These are phyloP conservation scores for Yamadazyma ubonensis DNA, from an alignment of 805 yeast genomes.

Conservation along the genomic window DNA sequence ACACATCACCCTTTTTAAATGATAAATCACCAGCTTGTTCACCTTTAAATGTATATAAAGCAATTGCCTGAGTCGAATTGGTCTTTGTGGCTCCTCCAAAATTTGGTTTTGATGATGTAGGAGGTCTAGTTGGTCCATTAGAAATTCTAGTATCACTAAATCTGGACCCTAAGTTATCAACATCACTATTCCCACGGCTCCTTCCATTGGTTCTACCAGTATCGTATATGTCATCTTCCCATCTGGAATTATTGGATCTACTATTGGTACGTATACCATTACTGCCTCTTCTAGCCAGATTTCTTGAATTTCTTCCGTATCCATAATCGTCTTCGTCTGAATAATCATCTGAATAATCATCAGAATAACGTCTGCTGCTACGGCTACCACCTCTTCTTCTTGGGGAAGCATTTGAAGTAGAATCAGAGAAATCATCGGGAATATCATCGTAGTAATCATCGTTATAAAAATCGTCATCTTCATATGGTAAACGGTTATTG, in stretches of 20 bases:
- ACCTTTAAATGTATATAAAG: constrained; percentile 84
- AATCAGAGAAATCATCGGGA: constrained; percentile 54
- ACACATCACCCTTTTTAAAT: constrained; percentile 91
- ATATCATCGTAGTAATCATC: constrained; percentile 76
- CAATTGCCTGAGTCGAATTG: constrained; percentile 77
- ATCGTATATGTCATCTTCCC: constrained; percentile 91
- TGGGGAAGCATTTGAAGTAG: constrained; percentile 40
- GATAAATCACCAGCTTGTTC: constrained; percentile 92
- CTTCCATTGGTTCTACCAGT: constrained; percentile 31
- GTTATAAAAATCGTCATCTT: constrained; percentile 52
- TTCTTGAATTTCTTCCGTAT: constrained; percentile 22
- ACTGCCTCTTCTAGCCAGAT: constrained; percentile 7
- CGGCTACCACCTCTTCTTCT: constrained; percentile 21
- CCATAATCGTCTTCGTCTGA: constrained; percentile 29
- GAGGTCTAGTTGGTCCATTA: constrained; percentile 36
- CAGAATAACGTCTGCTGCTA: constrained; percentile 24
- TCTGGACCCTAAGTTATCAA: constrained; percentile 33
- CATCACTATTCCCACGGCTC: constrained; percentile 31
- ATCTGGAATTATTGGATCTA: constrained; percentile 29
- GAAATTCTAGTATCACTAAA: constrained; percentile 33
- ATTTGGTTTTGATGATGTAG: constrained; percentile 39
- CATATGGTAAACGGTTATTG: constrained; percentile 49
- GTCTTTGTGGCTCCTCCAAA: constrained; percentile 37
- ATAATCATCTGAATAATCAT: constrained; percentile 33
- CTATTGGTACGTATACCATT: constrained; percentile 11